These are phyloP conservation scores for Zygoascus flipseniorum DNA, from an alignment of 805 yeast genomes.

Conservation along the genomic window DNA sequence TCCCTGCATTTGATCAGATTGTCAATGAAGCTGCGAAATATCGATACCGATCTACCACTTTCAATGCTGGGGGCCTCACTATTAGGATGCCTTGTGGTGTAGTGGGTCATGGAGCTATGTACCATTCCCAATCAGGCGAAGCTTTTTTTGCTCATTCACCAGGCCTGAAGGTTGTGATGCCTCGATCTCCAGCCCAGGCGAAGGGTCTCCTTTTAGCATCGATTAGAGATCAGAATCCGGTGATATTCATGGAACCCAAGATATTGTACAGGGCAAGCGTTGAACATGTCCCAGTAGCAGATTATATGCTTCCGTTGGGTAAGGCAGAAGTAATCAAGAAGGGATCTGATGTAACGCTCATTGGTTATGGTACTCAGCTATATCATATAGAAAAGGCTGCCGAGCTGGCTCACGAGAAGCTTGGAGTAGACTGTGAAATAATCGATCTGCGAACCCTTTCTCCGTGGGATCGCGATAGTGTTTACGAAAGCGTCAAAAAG, in stretches of 20 bases:
- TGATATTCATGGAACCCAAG: constrained; percentile 85
- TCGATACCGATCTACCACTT: constrained; percentile 87
- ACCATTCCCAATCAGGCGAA: constrained; percentile 89
- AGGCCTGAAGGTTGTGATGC: constrained; percentile 84
- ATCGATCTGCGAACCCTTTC: constrained; percentile 85
- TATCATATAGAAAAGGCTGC: constrained; percentile 76
- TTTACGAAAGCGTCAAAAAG: constrained; percentile 74
- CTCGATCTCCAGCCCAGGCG: constrained; percentile 84
- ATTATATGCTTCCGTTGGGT: constrained; percentile 78
- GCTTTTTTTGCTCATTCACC: constrained; percentile 94
- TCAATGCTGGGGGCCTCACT: constrained; percentile 83
- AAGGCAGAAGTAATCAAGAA: constrained; percentile 78
- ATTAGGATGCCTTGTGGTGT: constrained; percentile 97
- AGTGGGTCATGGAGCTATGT: constrained; percentile 96
- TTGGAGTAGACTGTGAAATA: constrained; percentile 79
- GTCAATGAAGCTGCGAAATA: constrained; percentile 95
- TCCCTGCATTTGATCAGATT: constrained; percentile 94
- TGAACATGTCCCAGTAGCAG: constrained; percentile 76
- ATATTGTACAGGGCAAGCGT: constrained; percentile 75
- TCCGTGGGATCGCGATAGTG: constrained; percentile 81
- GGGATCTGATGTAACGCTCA: constrained; percentile 75
- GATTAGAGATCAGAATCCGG: constrained; percentile 93
- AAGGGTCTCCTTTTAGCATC: constrained; percentile 87
- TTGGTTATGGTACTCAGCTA: constrained; percentile 80
- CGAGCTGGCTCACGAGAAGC: constrained; percentile 60